Conservation (phyloP, 805 yeast species). For the Candida tibetensis region DNA sequence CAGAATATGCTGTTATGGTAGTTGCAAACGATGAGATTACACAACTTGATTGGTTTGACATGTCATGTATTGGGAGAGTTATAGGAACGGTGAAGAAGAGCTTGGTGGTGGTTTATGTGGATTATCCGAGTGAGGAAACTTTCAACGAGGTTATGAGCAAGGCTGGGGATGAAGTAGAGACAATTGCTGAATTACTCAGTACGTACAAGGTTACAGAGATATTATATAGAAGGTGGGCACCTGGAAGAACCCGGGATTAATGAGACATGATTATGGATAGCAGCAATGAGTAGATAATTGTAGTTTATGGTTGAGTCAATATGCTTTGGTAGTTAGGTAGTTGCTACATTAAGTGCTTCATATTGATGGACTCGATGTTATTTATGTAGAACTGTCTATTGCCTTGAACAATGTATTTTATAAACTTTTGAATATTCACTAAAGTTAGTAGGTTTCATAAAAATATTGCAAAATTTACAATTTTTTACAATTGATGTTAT, state of each 20-base stretch:
- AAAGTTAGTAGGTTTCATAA: too few species aligned
- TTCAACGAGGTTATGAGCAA: constrained; percentile 21
- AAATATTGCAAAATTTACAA: too few species aligned
- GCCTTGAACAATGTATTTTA: too few species aligned
- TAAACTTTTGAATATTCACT: too few species aligned
- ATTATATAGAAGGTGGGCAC: constrained; percentile 77
- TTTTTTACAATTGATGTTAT: too few species aligned
- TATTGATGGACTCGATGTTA: too few species aligned
- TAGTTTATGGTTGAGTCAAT: too few species aligned
- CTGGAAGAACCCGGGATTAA: constrained; percentile 77
- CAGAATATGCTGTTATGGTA: constrained; percentile 72
- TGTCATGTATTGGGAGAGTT: constrained; percentile 71
- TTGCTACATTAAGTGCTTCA: too few species aligned
- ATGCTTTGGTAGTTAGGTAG: too few species aligned
- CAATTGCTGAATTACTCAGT: constrained; percentile 32
- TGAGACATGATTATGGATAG: too few species aligned
- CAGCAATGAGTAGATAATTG: too few species aligned
- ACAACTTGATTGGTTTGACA: constrained; percentile 51
- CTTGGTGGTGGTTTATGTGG: constrained; percentile 66
- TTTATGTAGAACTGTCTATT: too few species aligned
- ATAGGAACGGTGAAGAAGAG: constrained; percentile 84
- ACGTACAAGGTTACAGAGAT: constrained; percentile 60
- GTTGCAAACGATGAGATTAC: constrained; percentile 35
- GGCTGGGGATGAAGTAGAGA: constrained; percentile 14
- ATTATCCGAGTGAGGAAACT: constrained; percentile 42